These are phyloP conservation scores for Plasmodium fragile DNA, from an alignment of 169 alveolate species.

Conservation along the genomic window DNA sequence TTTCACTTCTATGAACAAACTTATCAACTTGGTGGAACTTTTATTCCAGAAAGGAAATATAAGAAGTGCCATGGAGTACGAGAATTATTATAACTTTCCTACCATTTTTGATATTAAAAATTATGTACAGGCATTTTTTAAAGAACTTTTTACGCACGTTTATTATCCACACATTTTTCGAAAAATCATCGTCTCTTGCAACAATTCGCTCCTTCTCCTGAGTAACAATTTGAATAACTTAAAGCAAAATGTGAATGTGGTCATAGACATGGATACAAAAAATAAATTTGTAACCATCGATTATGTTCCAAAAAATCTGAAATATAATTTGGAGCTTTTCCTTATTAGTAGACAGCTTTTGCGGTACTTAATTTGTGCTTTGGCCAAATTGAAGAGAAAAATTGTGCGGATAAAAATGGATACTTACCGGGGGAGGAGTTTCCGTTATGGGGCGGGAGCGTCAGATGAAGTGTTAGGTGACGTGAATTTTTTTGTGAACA, in stretches of 20 bases:
- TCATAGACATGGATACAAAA: conserved; percentile 27
- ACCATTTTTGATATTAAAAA: conserved; percentile 57
- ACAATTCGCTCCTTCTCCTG: conserved; percentile 48
- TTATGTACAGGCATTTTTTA: conserved; percentile 55
- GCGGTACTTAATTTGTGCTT: conserved; percentile 15
- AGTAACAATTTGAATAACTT: conserved; percentile 70
- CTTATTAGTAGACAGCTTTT: conserved; percentile 40
- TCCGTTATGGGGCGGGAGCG: neutral
- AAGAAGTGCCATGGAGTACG: conserved; percentile 7
- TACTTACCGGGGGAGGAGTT: neutral
- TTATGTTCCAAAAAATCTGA: conserved; percentile 9
- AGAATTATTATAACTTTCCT: conserved; percentile 40
- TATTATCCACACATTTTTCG: conserved; percentile 61
- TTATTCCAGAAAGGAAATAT: conserved; percentile 31
- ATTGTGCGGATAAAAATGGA: conserved; percentile 16
- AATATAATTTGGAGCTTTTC: conserved; percentile 60
- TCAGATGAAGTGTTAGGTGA: neutral
- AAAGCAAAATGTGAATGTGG: conserved; percentile 49
- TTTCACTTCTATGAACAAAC: conserved; percentile 54
- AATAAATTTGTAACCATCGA: conserved; percentile 17
- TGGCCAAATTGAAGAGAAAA: conserved; percentile 24
- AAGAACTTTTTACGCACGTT: conserved; percentile 43
- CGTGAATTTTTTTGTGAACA: neutral
- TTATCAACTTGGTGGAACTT: conserved; percentile 37
- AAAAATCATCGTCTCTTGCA: conserved; percentile 58